Evolutionary conservation across 176 grass and related monocot species (phyloP).

Genomic region (Chloris gayana): DNA sequence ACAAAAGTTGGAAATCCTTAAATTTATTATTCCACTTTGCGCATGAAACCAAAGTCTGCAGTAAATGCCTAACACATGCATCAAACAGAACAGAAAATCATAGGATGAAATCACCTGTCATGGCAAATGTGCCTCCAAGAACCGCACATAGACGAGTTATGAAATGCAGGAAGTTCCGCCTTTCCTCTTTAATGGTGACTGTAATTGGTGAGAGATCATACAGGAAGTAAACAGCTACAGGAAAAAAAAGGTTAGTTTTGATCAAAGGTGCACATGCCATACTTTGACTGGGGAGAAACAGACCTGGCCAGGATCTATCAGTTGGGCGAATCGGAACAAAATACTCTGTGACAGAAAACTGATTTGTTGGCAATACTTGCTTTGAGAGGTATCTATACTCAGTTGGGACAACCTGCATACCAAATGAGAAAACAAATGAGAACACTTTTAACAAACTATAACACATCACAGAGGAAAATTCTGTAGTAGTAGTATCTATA

Average conservation of each 20-base stretch:
- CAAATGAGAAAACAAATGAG: slow-evolving; percentile 29
- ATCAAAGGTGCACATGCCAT: slow-evolving; percentile 17
- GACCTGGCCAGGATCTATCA: slow-evolving; percentile 95
- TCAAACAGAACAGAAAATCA: slow-evolving; percentile 1
- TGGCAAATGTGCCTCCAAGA: slow-evolving; percentile 98
- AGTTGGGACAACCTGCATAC: slow-evolving; percentile 90
- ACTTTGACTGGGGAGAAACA: neutral
- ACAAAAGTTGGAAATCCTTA: neutral
- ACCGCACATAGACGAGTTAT: slow-evolving; percentile 91
- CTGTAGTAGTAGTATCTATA: neutral
- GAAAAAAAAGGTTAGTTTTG: slow-evolving; percentile 34
- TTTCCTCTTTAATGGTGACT: slow-evolving; percentile 96
- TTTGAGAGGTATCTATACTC: slow-evolving; percentile 97
- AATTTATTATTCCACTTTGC: neutral
- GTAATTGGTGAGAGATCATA: slow-evolving; percentile 99
- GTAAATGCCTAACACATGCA: neutral
- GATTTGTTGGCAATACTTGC: slow-evolving; percentile 89
- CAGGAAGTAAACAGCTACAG: slow-evolving; percentile 90
- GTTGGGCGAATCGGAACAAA: slow-evolving; percentile 68
- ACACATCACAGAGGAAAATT: neutral
- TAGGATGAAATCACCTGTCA: slow-evolving; percentile 69
- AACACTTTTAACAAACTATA: neutral
- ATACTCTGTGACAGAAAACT: slow-evolving; percentile 98
- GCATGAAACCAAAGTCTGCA: neutral
- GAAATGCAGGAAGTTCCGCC: slow-evolving; percentile 95